Conservation (phyloP, 495 filamentous ascomycete genomes). For the Platismatia glauca region DNA sequence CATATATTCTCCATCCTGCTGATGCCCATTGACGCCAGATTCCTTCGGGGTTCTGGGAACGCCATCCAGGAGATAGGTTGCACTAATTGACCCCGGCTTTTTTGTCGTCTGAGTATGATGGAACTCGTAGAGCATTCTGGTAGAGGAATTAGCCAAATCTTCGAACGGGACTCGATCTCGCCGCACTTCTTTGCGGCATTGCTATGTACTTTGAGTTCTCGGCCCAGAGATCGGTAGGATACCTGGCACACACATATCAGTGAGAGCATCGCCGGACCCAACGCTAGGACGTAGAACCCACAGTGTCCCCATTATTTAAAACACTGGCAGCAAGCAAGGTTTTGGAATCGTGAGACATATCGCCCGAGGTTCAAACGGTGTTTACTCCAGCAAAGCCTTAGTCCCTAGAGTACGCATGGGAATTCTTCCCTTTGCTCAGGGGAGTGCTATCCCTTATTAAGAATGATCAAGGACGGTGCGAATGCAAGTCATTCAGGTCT, state of each 20-base stretch:
- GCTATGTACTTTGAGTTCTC: slow-evolving; percentile 70
- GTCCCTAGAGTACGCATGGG: too few species aligned
- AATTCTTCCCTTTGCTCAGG: too few species aligned
- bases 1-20: slow-evolving; percentile 54
- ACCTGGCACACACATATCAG: slow-evolving; percentile 42
- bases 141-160: slow-evolving; percentile 7
- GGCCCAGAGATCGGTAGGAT: slow-evolving; percentile 74
- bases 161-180: slow-evolving; percentile 18
- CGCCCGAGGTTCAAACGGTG: background rate
- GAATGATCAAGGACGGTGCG: too few species aligned
- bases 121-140: slow-evolving; percentile 82
- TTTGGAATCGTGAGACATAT: slow-evolving; percentile 43
- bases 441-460: too few species aligned
- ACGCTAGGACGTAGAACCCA: slow-evolving; percentile 31
- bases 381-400: too few species aligned
- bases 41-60: slow-evolving; percentile 33
- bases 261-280: background rate
- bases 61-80: slow-evolving; percentile 81
- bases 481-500: too few species aligned
- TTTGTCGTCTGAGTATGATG: slow-evolving; percentile 68
- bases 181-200: slow-evolving; percentile 74
- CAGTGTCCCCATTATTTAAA: slow-evolving; percentile 65
- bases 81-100: slow-evolving; percentile 64
- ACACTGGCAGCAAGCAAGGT: slow-evolving; percentile 66
- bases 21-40: slow-evolving; percentile 17